Evolutionary conservation across 23 red algal species (phyloP).

Genomic region (Gracilaria domingensis): DNA sequence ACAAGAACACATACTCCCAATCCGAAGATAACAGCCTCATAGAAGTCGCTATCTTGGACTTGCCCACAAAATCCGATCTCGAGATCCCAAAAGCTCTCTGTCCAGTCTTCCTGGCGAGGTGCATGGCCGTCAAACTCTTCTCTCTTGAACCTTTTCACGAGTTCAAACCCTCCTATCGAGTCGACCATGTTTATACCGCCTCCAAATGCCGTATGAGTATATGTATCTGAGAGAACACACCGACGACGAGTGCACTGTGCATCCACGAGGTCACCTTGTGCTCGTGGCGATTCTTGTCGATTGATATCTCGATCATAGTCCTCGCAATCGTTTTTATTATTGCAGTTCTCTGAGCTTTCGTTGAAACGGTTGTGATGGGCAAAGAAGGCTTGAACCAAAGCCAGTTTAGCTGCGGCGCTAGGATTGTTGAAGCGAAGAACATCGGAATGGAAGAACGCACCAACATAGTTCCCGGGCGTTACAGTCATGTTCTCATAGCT

Average conservation of each 20-base stretch:
- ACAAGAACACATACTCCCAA: slow-evolving; percentile 49
- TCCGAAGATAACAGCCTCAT: slow-evolving; percentile 51
- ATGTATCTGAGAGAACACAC: slow-evolving; percentile 73
- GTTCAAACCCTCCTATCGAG: slow-evolving; percentile 5
- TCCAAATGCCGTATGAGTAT: slow-evolving; percentile 70
- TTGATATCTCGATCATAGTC: slow-evolving; percentile 7
- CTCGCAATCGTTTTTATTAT: slow-evolving; percentile 30
- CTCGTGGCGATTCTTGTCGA: not conserved
- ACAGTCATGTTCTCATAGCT: slow-evolving; percentile 9
- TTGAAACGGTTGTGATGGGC: slow-evolving; percentile 65
- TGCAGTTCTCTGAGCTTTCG: not conserved
- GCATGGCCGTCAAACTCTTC: not conserved
- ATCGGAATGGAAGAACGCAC: slow-evolving; percentile 38
- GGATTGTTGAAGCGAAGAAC: slow-evolving; percentile 5
- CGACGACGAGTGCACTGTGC: slow-evolving; percentile 29
- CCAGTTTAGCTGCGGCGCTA: slow-evolving; percentile 32
- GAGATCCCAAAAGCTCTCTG: slow-evolving; percentile 77
- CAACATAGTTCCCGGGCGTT: slow-evolving; percentile 60
- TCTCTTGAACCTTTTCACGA: not conserved
- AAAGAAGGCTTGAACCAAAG: slow-evolving; percentile 57
- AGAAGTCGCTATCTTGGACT: slow-evolving; percentile 49
- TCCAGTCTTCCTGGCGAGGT: slow-evolving; percentile 50
- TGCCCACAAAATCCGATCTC: slow-evolving; percentile 70
- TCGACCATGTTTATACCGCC: slow-evolving; percentile 38
- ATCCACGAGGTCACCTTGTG: slow-evolving; percentile 1